Evolutionary conservation across 163 green algal species (phyloP).

Genomic region (Chloroidium sp.): DNA sequence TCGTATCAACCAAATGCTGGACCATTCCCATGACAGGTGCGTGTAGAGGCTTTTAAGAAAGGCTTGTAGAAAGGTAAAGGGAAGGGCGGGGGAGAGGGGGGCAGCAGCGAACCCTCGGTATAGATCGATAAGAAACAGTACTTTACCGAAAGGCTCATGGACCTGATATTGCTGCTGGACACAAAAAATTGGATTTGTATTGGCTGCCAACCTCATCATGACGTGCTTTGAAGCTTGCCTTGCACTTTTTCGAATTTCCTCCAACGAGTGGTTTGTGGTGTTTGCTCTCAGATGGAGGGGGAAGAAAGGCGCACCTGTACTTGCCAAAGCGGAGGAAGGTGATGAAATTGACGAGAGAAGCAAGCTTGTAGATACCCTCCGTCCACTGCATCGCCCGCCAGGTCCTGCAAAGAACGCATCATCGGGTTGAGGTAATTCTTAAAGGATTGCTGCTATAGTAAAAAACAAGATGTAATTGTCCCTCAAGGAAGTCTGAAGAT

Average conservation of each 20-base stretch:
- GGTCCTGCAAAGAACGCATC: too few species aligned
- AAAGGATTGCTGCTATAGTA: too few species aligned
- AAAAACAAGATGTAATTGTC: background rate
- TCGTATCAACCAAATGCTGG: too few species aligned
- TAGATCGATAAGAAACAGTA: background rate
- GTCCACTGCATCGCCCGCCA: slow-evolving; percentile 30
- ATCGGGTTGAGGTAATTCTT: too few species aligned
- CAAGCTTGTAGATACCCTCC: slow-evolving; percentile 46
- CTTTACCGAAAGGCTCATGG: too few species aligned
- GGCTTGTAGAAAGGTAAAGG: too few species aligned
- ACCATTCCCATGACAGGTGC: too few species aligned
- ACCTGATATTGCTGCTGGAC: background rate
- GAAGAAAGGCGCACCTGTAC: slow-evolving; percentile 48
- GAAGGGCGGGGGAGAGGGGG: too few species aligned
- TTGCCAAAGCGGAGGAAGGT: slow-evolving; percentile 61
- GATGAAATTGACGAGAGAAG: slow-evolving; percentile 57
- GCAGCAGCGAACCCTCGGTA: background rate
- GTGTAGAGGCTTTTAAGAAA: too few species aligned
- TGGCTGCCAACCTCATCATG: background rate
- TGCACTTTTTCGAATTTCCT: too few species aligned
- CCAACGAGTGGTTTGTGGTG: too few species aligned
- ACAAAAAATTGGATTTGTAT: background rate
- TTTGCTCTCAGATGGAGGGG: background rate
- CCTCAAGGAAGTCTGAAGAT: background rate
- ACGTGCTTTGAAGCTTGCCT: background rate